Evolutionary conservation across 306 rosid genomes (phyloP), one percentile per base, ranked within the genome.

Genomic region (Senna tora): DNA sequence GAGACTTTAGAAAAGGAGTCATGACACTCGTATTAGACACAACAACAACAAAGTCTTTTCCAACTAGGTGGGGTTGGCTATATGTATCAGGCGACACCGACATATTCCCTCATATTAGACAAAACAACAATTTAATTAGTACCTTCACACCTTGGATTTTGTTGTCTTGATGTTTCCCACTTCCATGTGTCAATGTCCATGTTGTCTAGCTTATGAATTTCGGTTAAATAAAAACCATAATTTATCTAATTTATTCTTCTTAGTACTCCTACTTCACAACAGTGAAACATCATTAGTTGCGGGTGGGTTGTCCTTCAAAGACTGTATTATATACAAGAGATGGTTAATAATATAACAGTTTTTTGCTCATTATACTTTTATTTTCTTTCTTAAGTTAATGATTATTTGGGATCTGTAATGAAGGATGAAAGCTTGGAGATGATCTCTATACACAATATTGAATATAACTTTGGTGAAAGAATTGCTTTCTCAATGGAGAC

Each of bases 381-480:
- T 66, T 75, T 58, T 60, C 62, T 54, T 32, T 61, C 69, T 19
- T 69, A 41, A 21, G 42, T 74, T 45, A 32, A 63, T 77, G 57
- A 74, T 63, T 74, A 69, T 73, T 25, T 70, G 76, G 76, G 67
- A 36, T 33, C 17, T 42, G 63, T 28, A 70, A n/a, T 77, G 80
- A 75, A 94, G 98, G 97, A 86, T 78, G 84, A 75, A 53, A 69
- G 82, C 82, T 69, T 45, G 61, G 96, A 89, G 80, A 81, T 13
- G 25, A 79, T 94, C 60, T 65, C 72, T 62, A 58, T 86, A 66
- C 90, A 84, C 74, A 81, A 78, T 71, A 81, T 94, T 65, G 84
- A 38, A 47, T 86, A 72, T 75, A 78, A 69, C 74, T 82, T 83
- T 55, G 86, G 87, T 76, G 96, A 94, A 53, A 89, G 58, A 82